Evolutionary conservation across 108 stramenopile genomes (phyloP).

Genomic region (Mayamaea pseudoterrestris): DNA sequence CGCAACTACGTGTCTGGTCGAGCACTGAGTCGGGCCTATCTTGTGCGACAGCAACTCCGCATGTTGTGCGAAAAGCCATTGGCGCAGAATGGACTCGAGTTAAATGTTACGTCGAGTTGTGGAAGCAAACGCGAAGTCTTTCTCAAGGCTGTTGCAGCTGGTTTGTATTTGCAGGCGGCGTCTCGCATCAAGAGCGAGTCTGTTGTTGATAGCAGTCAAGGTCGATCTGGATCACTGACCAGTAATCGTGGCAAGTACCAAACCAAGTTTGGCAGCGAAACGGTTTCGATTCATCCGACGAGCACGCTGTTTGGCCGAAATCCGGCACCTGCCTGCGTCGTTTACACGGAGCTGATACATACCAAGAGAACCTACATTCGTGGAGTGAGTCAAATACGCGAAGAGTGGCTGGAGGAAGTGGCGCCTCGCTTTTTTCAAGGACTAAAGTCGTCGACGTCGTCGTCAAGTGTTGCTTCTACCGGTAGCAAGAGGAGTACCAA

Average conservation of each 20-base stretch:
- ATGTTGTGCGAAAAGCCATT: conserved; percentile 30
- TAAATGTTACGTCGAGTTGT: conserved; percentile 47
- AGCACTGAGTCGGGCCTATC: conserved; percentile 55
- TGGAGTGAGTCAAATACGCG: conserved; percentile 71
- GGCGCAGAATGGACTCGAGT: conserved; percentile 48
- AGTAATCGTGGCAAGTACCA: conserved; percentile 79
- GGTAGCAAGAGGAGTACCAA: too few species aligned
- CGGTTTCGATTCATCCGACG: conserved; percentile 90
- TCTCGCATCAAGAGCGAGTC: conserved; percentile 33
- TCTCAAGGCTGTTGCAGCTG: conserved; percentile 85
- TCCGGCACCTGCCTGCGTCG: conserved; percentile 86
- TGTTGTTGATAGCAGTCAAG: conserved; percentile 32
- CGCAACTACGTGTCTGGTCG: conserved; percentile 66
- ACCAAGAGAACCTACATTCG: conserved; percentile 76
- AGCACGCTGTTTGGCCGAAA: conserved; percentile 85
- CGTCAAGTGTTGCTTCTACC: too few species aligned
- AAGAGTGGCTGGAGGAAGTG: conserved; percentile 70
- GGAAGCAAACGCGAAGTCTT: conserved; percentile 38
- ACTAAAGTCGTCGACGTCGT: too few species aligned
- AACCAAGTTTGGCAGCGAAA: conserved; percentile 77
- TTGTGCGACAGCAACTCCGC: conserved; percentile 53
- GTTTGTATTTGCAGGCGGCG: conserved; percentile 82
- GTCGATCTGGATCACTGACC: conserved; percentile 52
- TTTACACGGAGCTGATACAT: conserved; percentile 84
- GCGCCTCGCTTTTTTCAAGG: conserved; percentile 31